These are phyloP conservation scores for Yarrowia keelungensis DNA, from an alignment of 805 yeast species.

Conservation along the genomic window DNA sequence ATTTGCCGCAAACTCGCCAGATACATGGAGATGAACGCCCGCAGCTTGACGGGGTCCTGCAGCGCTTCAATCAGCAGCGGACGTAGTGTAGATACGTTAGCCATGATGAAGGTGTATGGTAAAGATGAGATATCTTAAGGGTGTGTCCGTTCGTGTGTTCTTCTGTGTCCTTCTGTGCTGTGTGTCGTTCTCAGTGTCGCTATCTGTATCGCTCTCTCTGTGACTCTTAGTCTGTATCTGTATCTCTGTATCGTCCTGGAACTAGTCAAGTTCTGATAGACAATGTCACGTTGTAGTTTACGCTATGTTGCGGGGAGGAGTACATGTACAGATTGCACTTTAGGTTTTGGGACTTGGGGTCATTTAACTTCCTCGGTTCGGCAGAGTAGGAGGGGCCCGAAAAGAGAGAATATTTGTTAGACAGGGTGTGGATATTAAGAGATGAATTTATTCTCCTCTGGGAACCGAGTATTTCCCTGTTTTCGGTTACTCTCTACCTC, in stretches of 20 bases:
- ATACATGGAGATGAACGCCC: conserved; percentile 36
- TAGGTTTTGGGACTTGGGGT: conserved; percentile 22
- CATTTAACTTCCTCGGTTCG: conserved; percentile 35
- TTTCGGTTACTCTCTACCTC: neutral
- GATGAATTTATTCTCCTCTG: neutral
- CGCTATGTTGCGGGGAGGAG: conserved; percentile 31
- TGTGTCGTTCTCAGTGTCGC: neutral
- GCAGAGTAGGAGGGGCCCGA: neutral
- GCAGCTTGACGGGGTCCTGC: conserved; percentile 38
- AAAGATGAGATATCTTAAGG: no score
- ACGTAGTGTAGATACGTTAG: conserved; percentile 19
- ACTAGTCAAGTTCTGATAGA: neutral
- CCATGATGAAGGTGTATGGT: neutral
- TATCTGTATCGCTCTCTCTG: neutral
- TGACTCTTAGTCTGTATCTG: neutral
- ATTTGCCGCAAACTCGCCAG: conserved; percentile 12
- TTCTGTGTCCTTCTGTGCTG: conserved; percentile 1
- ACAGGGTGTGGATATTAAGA: no score
- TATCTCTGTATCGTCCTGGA: neutral
- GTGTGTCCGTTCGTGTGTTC: neutral
- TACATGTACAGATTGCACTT: conserved; percentile 20
- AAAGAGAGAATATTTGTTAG: neutral
- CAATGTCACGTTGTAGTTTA: conserved; percentile 2
- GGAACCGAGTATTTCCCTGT: neutral
- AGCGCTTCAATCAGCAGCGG: conserved; percentile 32